These are phyloP conservation scores for Xerophyta viscosa DNA, from an alignment of 106 monocot species.

Conservation along the genomic window DNA sequence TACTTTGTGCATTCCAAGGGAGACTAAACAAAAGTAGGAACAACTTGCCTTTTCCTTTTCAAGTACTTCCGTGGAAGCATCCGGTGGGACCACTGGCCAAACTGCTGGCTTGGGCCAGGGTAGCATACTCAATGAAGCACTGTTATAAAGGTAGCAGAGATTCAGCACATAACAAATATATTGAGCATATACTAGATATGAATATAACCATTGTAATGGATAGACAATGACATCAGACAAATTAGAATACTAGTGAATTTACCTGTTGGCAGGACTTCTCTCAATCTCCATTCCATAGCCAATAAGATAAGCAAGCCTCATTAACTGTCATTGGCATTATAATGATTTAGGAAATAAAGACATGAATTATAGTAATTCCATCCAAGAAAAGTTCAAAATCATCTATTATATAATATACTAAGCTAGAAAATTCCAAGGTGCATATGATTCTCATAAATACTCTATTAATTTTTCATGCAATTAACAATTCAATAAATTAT, in stretches of 20 bases:
- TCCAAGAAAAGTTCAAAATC: too few species aligned
- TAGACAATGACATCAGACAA: not conserved
- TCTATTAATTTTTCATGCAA: too few species aligned
- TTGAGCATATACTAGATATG: too few species aligned
- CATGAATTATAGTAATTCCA: too few species aligned
- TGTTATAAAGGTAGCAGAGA: constrained; percentile 13
- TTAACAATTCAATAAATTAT: too few species aligned
- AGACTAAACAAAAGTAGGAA: not conserved
- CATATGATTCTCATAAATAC: too few species aligned
- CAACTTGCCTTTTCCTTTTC: constrained; percentile 85
- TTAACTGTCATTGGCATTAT: constrained; percentile 75
- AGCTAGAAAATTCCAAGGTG: too few species aligned
- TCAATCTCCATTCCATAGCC: constrained; percentile 84
- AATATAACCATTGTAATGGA: not conserved
- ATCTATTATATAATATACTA: too few species aligned
- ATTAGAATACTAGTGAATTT: constrained; percentile 9
- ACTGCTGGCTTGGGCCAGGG: constrained; percentile 96
- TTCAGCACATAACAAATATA: too few species aligned
- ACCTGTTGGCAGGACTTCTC: constrained; percentile 92
- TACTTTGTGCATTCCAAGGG: too few species aligned
- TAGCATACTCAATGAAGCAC: constrained; percentile 97
- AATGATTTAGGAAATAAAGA: too few species aligned
- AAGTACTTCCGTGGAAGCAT: constrained; percentile 71
- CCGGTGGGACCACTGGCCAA: constrained; percentile 75
- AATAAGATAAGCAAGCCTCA: constrained; percentile 96